A percentile compares a stretch with the other conserved stretches of the same genome.
Conservation (phyloP, 768 basidiomycete genomes). For the Termitomyces eurrhizus region DNA sequence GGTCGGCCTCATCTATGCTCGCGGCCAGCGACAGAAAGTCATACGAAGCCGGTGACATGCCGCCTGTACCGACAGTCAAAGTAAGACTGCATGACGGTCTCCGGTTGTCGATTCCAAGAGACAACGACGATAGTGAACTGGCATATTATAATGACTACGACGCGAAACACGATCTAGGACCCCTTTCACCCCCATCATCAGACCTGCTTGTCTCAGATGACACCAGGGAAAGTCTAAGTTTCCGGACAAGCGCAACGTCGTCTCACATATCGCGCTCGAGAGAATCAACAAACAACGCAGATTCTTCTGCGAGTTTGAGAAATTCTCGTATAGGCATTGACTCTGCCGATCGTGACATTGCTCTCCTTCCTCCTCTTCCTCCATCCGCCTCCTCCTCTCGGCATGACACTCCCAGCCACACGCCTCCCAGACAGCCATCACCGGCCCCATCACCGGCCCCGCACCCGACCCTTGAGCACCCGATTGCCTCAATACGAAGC, state of each 20-base stretch:
- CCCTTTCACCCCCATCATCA: conserved; percentile 19
- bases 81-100: conserved; percentile 26
- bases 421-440: conserved; percentile 18
- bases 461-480: conserved; percentile 28
- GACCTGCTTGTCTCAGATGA: conserved; percentile 27
- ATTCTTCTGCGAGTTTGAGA: conserved; percentile 17
- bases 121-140: conserved; percentile 18
- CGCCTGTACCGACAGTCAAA: conserved; percentile 32
- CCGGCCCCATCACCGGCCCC: conserved; percentile 16
- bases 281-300: conserved; percentile 19
- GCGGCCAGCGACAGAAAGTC: conserved; percentile 28
- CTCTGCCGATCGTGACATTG: conserved; percentile 19
- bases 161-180: background rate
- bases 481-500: conserved; percentile 36
- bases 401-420: conserved; percentile 26
- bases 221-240: conserved; percentile 18
- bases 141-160: conserved; percentile 12
- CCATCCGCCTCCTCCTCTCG: conserved; percentile 22
- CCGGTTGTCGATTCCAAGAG: conserved; percentile 21
- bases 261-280: conserved; percentile 20
- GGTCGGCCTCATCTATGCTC: conserved; percentile 26
- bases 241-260: conserved; percentile 29
- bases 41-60: conserved; percentile 27
- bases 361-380: conserved; percentile 33
- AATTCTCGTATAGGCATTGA: conserved; percentile 20